phyloP scores from a whole-genome alignment of 2,329 filamentous ascomycete species.

The Periconia sp. region DNA sequence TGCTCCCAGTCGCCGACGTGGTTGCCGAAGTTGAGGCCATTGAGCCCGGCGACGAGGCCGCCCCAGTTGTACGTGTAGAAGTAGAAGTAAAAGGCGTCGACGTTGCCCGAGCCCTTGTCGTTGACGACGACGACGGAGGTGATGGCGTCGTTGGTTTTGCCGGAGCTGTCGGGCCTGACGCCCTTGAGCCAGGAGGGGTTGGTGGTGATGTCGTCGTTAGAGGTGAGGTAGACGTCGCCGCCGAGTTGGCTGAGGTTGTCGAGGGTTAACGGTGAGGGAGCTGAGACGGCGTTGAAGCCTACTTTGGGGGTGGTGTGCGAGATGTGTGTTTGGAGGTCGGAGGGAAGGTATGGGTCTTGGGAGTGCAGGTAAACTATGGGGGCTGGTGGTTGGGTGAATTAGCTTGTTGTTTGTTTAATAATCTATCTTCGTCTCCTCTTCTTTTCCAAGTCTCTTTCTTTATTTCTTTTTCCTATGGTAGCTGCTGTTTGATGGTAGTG shows the following conservation, averaged over 20 bases:
- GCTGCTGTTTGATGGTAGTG: too few species aligned
- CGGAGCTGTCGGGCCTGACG: slow-evolving; percentile 52
- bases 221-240: slow-evolving; percentile 48
- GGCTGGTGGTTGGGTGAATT: slow-evolving; percentile 31
- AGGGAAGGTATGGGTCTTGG: slow-evolving; percentile 46
- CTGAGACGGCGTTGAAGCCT: slow-evolving; percentile 37
- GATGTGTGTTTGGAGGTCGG: slow-evolving; percentile 47
- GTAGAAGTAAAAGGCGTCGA: slow-evolving; percentile 67
- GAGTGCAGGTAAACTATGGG: slow-evolving; percentile 50
- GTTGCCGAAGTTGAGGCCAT: slow-evolving; percentile 52
- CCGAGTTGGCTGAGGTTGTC: slow-evolving; percentile 49
- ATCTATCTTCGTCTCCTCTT: background rate
- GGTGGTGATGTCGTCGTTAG: slow-evolving; percentile 45
- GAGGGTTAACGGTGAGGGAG: slow-evolving; percentile 43
- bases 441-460: background rate
- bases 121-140: slow-evolving; percentile 59
- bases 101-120: slow-evolving; percentile 54
- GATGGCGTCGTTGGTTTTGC: slow-evolving; percentile 54
- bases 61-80: slow-evolving; percentile 62
- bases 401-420: background rate
- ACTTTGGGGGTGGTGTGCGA: slow-evolving; percentile 43
- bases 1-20: slow-evolving; percentile 71
- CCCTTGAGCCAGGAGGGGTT: slow-evolving; percentile 53
- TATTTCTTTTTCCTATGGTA: background rate
- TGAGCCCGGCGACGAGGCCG: slow-evolving; percentile 43